Evolutionary conservation across 495 filamentous ascomycete genomes (phyloP), one percentile per base, ranked within the genome.

Genomic region (Aspergillus taichungensis): DNA sequence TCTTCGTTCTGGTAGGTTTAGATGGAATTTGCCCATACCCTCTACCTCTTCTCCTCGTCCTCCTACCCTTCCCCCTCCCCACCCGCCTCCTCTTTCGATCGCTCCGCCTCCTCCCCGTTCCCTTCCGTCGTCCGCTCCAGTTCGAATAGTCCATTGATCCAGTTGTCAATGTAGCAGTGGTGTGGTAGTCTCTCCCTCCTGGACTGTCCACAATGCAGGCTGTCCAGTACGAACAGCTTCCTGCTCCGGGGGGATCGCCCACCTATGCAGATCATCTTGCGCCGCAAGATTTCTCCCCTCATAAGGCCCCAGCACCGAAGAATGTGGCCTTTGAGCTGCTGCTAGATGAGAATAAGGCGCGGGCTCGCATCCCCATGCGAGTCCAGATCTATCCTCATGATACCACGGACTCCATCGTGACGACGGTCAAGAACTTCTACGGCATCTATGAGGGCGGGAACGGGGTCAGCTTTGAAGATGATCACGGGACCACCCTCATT

Each of bases 361-460:
- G 80, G 47, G 87, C 83, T 53, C 79, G 89, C 50, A 76, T 94
- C 42, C 91, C 92, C 9, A 84, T 97, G 77, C 79, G 88, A 55
- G 88, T 98, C 30, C 82, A 87, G 40, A 96, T 98, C 37, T 89
- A 78, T 52, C 85, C 86, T 13, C 88, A 95, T 67, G 92, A 98
- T 69, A 84, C 84, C 37, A 98, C 92, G 5, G 89, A 95, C 49
- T 94, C 88, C 18, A 97, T 98, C 63, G 84, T 95, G 43, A 86
- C 87, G 3, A 96, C 92, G 5, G 89, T 96, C 44, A 96, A 94
- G 71, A 95, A 95, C 69, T 95, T 96, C 71, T 95, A 92, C 61
- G 92, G 89, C 33, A 77, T 97, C 53, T 92, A 94, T 55, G 80
- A 87, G 47, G 75, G 78, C 48, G 76, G 80, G 50, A 78, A 78